Evolutionary conservation across 345 rosid species (phyloP).

Genomic region (Sisymbrium irio): DNA sequence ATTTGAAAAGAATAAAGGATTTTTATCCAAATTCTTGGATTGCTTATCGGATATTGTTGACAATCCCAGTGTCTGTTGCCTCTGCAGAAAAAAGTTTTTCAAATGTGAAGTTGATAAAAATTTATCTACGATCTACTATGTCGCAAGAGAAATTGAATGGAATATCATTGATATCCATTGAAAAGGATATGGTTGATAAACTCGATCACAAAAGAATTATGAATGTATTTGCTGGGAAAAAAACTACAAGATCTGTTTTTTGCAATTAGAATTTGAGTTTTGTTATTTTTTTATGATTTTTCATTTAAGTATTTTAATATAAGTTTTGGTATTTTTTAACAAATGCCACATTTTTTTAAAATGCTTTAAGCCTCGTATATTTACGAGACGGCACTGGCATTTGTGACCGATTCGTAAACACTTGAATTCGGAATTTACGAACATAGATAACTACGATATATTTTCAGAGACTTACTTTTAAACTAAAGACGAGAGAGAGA

Average conservation of each 20-base stretch:
- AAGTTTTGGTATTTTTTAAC: too few relatives aligned
- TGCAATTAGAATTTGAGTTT: not conserved
- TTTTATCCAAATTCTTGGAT: not conserved
- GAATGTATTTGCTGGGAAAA: not conserved
- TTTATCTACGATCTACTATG: not conserved
- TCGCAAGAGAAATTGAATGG: not conserved
- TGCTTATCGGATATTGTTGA: not conserved
- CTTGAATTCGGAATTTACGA: too few relatives aligned
- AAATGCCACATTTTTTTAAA: too few relatives aligned
- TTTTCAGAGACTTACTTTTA: too few relatives aligned
- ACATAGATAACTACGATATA: too few relatives aligned
- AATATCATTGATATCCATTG: not conserved
- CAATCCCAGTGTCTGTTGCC: not conserved
- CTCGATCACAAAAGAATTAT: not conserved
- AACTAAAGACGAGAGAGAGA: too few relatives aligned
- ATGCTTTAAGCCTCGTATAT: too few relatives aligned
- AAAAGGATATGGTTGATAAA: not conserved
- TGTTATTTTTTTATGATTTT: too few relatives aligned
- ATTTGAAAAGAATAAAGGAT: not conserved
- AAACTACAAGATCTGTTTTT: not conserved
- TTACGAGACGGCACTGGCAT: too few relatives aligned
- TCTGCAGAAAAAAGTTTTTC: not conserved
- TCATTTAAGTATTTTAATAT: too few relatives aligned
- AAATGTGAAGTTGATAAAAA: not conserved
- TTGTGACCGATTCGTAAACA: too few relatives aligned